These are phyloP conservation scores for Dalbergia cochinchinensis DNA, from an alignment of 306 rosid genomes.

Conservation along the genomic window DNA sequence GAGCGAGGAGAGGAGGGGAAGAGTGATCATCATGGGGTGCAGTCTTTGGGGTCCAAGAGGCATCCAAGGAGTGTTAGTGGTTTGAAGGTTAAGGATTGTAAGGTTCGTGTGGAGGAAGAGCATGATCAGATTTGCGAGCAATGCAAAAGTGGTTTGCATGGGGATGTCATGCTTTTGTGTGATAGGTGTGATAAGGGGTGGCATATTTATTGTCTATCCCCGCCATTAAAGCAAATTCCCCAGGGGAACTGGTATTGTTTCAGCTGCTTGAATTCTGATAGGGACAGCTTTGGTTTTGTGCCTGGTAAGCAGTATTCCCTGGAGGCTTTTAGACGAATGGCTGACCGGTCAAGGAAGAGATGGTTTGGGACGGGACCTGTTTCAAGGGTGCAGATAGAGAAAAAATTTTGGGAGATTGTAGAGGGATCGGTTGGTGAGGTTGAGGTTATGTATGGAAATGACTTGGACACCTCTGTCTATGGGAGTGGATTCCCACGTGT, in stretches of 20 bases:
- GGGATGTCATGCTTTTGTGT: conserved; percentile 95
- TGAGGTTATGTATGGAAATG: conserved; percentile 97
- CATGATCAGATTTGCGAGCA: conserved; percentile 95
- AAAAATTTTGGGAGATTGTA: conserved; percentile 96
- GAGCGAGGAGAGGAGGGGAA: conserved; percentile 55
- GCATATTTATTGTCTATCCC: conserved; percentile 95
- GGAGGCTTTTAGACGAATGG: conserved; percentile 86
- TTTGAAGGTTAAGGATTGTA: conserved; percentile 55
- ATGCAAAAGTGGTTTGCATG: conserved; percentile 94
- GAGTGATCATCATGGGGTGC: conserved; percentile 49
- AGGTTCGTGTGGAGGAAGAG: conserved; percentile 56
- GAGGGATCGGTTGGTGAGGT: conserved; percentile 95
- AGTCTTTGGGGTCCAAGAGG: conserved; percentile 59
- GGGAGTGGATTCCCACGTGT: conserved; percentile 95
- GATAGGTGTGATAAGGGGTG: conserved; percentile 98
- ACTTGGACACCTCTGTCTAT: conserved; percentile 85
- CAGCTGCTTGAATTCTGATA: conserved; percentile 88
- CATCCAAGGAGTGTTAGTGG: conserved; percentile 54
- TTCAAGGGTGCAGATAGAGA: conserved; percentile 89
- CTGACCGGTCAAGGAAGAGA: conserved; percentile 81
- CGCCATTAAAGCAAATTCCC: conserved; percentile 87
- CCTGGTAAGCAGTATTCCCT: conserved; percentile 81
- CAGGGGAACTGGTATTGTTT: conserved; percentile 94
- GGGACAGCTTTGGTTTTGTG: conserved; percentile 94
- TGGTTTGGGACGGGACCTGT: conserved; percentile 93